phyloP scores from a whole-genome alignment of 371 early-diverging fungal genomes.

The Cokeromyces recurvatus region DNA sequence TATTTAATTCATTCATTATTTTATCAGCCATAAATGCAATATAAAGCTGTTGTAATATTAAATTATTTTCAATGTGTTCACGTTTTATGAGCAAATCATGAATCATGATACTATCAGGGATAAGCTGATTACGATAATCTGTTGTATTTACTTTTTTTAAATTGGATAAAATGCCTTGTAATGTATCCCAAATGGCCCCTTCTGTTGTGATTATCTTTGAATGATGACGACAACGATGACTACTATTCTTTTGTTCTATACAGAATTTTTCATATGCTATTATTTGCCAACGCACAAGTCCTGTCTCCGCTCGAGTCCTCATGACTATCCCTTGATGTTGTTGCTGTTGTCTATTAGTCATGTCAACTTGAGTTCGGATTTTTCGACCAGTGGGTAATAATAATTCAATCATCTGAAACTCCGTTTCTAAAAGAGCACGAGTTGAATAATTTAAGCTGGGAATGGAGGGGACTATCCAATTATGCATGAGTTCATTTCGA shows the following conservation, averaged over 20 bases:
- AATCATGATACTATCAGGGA: constrained; percentile 39
- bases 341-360: too few species aligned
- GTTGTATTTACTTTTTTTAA: constrained; percentile 32
- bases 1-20: constrained; percentile 20
- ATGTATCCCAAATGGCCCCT: constrained; percentile 35
- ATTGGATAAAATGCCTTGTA: constrained; percentile 38
- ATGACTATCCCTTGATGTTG: constrained; percentile 34
- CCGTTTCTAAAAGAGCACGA: constrained; percentile 32
- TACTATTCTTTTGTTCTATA: constrained; percentile 8
- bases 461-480: constrained; percentile 37
- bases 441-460: constrained; percentile 37
- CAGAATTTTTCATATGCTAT: constrained; percentile 37
- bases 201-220: too few species aligned
- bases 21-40: constrained; percentile 38
- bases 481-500: constrained; percentile 40
- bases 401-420: constrained; percentile 12
- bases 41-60: constrained; percentile 26
- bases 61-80: constrained; percentile 25
- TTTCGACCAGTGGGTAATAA: constrained; percentile 17
- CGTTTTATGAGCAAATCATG: constrained; percentile 40
- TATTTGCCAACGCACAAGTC: constrained; percentile 36
- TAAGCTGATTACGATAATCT: constrained; percentile 1
- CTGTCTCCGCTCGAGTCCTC: constrained; percentile 36
- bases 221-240: too few species aligned
- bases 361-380: constrained; percentile 35